These are phyloP conservation scores for Aschersonia sp. DNA, from an alignment of 2,329 filamentous ascomycete species.

Conservation along the genomic window DNA sequence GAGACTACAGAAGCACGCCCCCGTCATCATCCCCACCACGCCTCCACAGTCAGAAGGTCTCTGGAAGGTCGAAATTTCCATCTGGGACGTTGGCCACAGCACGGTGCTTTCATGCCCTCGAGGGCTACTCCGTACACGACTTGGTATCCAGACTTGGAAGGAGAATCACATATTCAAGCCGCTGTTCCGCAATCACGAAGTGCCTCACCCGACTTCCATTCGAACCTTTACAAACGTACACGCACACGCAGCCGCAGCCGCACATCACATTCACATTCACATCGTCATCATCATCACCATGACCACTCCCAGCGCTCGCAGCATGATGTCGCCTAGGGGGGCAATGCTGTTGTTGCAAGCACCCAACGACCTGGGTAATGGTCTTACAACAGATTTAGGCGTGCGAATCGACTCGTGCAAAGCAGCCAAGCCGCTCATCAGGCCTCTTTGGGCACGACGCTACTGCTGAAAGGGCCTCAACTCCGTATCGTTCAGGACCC, in stretches of 20 bases:
- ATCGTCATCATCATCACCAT: no score
- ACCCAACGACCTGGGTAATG: background rate
- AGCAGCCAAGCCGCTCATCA: background rate
- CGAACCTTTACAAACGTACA: no score
- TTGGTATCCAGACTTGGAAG: no score
- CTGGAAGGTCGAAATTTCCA: constrained; percentile 2
- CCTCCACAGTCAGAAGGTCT: constrained; percentile 2
- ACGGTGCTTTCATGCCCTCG: background rate
- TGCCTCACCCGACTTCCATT: no score
- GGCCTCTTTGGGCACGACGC: background rate
- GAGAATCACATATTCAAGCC: no score
- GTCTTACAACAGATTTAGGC: background rate
- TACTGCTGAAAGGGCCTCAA: background rate
- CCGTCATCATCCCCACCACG: constrained; percentile 1
- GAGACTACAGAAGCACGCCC: background rate
- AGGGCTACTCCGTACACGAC: no score
- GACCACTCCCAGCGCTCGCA: no score
- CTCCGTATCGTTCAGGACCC: background rate
- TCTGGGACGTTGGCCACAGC: background rate
- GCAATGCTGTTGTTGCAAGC: no score
- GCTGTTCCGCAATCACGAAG: no score
- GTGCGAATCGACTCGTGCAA: background rate
- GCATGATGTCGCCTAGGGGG: no score
- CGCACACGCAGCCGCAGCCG: no score
- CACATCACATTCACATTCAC: no score